Evolutionary conservation across 1,139 yeast genomes (phyloP).

Genomic region (Nakaseomyces uthaithaninus): DNA sequence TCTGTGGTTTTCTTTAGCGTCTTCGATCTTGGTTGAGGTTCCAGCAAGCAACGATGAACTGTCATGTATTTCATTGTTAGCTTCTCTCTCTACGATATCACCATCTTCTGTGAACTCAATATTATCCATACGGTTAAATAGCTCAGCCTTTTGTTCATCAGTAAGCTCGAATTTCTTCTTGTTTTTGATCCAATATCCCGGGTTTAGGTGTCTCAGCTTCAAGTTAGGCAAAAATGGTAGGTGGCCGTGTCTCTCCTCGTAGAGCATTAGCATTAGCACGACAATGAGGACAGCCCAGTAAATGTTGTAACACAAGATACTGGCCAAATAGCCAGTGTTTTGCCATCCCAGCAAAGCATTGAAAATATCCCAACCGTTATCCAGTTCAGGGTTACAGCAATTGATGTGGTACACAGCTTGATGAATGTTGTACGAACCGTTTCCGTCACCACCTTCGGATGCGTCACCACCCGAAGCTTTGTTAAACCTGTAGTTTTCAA

Average conservation of each 20-base stretch:
- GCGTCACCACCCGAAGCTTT: constrained; percentile 78
- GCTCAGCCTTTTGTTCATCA: constrained; percentile 43
- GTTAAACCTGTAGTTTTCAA: constrained; percentile 59
- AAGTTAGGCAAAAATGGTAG: constrained; percentile 50
- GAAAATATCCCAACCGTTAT: constrained; percentile 90
- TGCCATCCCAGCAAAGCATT: constrained; percentile 86
- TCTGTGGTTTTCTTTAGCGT: not conserved
- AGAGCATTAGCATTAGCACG: constrained; percentile 52
- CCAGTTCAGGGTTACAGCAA: constrained; percentile 85
- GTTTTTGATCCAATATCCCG: constrained; percentile 62
- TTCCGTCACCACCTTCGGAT: constrained; percentile 81
- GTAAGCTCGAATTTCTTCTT: constrained; percentile 56
- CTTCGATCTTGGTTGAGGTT: not conserved
- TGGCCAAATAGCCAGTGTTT: constrained; percentile 83
- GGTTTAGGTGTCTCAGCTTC: constrained; percentile 52
- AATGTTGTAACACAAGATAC: constrained; percentile 72
- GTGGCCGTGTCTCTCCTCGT: constrained; percentile 61
- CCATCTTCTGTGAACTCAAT: constrained; percentile 34
- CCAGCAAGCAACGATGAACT: not conserved
- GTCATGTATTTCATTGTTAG: constrained; percentile 4
- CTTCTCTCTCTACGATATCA: constrained; percentile 14
- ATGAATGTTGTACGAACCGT: constrained; percentile 77
- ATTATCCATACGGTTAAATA: constrained; percentile 41
- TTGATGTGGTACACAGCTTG: constrained; percentile 86
- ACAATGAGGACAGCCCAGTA: constrained; percentile 67